These are phyloP conservation scores for Piper longum DNA, from an alignment of 164 flowering plant genomes.

Conservation along the genomic window DNA sequence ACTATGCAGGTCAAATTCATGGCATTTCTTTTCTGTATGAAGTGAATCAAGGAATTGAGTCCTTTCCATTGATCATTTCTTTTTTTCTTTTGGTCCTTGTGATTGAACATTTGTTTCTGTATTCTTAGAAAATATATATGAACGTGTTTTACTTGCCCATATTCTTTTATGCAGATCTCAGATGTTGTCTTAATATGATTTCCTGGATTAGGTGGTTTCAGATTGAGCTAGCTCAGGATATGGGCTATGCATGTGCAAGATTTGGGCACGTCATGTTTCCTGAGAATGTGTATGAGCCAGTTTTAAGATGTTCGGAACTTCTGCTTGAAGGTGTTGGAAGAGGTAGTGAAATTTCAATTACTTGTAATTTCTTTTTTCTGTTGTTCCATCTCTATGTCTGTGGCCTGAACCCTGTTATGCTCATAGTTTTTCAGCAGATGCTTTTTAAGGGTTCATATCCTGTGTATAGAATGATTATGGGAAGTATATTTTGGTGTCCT, in stretches of 20 bases:
- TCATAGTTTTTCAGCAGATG: too few species aligned
- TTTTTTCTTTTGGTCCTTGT: too few species aligned
- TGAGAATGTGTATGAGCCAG: conserved; percentile 96
- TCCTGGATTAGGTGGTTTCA: conserved; percentile 67
- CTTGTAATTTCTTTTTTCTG: not conserved
- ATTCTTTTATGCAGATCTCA: not conserved
- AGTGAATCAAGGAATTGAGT: too few species aligned
- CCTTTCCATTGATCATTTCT: too few species aligned
- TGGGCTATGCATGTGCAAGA: conserved; percentile 96
- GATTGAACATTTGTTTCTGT: too few species aligned
- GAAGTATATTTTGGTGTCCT: not conserved
- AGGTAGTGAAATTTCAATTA: conserved; percentile 25
- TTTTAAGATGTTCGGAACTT: conserved; percentile 74
- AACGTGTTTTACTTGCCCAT: not conserved
- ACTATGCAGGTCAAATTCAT: conserved; percentile 60
- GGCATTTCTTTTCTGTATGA: not conserved
- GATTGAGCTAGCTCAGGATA: conserved; percentile 93
- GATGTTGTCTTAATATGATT: conserved; percentile 22
- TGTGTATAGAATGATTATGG: too few species aligned
- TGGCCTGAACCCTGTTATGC: not conserved
- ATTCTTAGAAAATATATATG: too few species aligned
- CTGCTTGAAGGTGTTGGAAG: conserved; percentile 90
- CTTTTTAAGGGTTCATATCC: not conserved
- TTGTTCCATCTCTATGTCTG: not conserved
- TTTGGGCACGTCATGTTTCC: conserved; percentile 99